Percentiles rank a stretch among this genome's conserved stretches.
These are phyloP conservation scores for Ceratobasidium sp. DNA, from an alignment of 1,284 basidiomycete species.

Conservation along the genomic window DNA sequence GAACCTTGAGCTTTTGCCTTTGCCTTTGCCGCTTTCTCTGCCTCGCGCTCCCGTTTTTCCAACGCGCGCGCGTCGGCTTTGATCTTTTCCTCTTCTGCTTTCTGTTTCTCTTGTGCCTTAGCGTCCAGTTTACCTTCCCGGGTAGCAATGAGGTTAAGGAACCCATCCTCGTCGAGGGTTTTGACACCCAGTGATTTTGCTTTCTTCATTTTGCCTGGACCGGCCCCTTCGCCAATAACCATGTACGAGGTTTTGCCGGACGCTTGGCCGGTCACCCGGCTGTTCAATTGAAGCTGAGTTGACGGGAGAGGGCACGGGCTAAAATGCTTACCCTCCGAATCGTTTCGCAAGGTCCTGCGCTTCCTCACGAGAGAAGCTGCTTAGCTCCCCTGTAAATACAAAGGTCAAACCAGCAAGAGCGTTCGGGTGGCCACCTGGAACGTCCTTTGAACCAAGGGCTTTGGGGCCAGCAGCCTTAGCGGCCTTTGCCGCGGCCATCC, in stretches of 20 bases:
- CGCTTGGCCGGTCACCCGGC: constrained; percentile 87
- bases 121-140: constrained; percentile 72
- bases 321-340: constrained; percentile 81
- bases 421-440: constrained; percentile 83
- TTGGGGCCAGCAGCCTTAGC: constrained; percentile 76
- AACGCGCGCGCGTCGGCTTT: constrained; percentile 80
- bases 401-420: constrained; percentile 90
- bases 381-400: constrained; percentile 96
- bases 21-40: constrained; percentile 58
- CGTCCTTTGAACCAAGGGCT: constrained; percentile 82
- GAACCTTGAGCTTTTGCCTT: constrained; percentile 40
- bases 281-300: constrained; percentile 55
- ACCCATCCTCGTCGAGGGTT: constrained; percentile 89
- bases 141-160: constrained; percentile 84
- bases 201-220: constrained; percentile 85
- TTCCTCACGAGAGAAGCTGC: constrained; percentile 89
- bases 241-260: constrained; percentile 94
- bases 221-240: constrained; percentile 89
- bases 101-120: constrained; percentile 84
- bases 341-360: constrained; percentile 91
- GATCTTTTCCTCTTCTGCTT: constrained; percentile 84
- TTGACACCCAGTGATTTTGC: constrained; percentile 84
- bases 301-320: neutral
- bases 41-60: constrained; percentile 74
- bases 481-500: constrained; percentile 65